Conservation (phyloP, 108 stramenopile species). For the Pseudonitzschia delicatissima region DNA sequence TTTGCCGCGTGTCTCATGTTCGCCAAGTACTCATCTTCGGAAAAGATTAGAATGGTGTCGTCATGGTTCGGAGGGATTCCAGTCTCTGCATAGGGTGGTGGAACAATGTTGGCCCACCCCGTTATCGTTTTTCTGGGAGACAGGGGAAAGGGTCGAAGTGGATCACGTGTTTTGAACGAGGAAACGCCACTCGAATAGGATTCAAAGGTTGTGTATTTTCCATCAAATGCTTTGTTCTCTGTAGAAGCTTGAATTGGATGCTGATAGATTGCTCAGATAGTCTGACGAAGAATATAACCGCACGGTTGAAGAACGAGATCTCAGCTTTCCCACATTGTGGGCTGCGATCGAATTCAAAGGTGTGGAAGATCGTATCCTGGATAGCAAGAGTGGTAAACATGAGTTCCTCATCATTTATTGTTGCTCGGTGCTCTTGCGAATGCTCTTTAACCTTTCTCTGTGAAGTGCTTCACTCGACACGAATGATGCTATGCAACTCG, state of each 20-base stretch:
- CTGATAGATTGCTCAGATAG: background rate
- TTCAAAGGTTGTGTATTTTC: conserved; percentile 5
- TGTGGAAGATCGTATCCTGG: conserved; percentile 3
- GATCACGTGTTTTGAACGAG: conserved; percentile 1
- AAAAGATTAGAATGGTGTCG: conserved; percentile 37
- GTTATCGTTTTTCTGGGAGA: conserved; percentile 34
- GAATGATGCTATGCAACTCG: background rate
- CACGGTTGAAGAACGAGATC: background rate
- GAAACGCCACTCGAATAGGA: background rate
- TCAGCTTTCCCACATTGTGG: background rate
- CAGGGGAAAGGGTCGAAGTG: conserved; percentile 12
- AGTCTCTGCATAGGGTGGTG: conserved; percentile 70
- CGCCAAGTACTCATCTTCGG: conserved; percentile 43
- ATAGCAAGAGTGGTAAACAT: background rate
- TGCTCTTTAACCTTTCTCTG: background rate
- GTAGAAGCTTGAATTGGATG: background rate
- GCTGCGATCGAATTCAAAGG: background rate
- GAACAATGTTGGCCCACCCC: conserved; percentile 22
- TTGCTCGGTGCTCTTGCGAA: too few species aligned
- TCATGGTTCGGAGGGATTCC: conserved; percentile 42
- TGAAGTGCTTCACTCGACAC: background rate
- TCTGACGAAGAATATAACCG: conserved; percentile 2
- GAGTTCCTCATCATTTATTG: background rate
- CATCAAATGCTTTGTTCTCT: conserved; percentile 1
- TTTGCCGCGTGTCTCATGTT: conserved; percentile 57